Evolutionary conservation across 2,329 filamentous ascomycete species (phyloP), one percentile per base, ranked within the genome.

Genomic region (Aspergillus aculeatus): DNA sequence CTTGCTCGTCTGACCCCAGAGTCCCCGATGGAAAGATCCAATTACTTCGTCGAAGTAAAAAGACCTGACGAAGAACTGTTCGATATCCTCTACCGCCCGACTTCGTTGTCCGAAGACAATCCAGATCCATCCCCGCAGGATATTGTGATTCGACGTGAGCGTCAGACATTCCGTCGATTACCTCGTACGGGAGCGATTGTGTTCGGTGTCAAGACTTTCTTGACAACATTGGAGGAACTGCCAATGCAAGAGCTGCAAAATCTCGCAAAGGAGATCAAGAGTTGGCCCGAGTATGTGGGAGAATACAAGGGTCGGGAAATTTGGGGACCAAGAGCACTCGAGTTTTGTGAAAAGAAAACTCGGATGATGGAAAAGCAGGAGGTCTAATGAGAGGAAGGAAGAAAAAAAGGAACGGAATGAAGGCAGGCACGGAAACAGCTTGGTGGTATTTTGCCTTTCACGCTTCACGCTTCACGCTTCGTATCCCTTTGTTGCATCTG

Each of bases 31-130:
- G 80, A 83, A 63, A 78, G 81, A 44, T 77, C 74, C 38, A 80
- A 80, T 59, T 78, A 80, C 61, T 83, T 83, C 60, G 71, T 84
- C 47, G 82, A 84, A 69, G 77, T 81, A 10, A 76, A 74, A 23
- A 69, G 71, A 2, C 66, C 75, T 29, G 64, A 71, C 26, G 70
- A 75, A 48, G 64, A 71, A 35, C 69, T 80, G 23, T 68, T 75
- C 1, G 71, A 80, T 3, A 75, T 78, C 12, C 76, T 84, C 41
- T 80, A 80, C 61, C 77, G 81, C 19, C 76, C 76, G 5, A 75
- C 74, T 2, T 74, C 69, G 0, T 66, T 78, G 21, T 75, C 75
- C 10, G 74, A 77, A 47, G 64, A 78, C 66, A 62, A 74, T 62
- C 61, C 75, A 59, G 64, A 78, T 62, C 70, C 73, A 7, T 66